phyloP scores from a whole-genome alignment of 208 protist species.

The Spironucleus salmonicida region DNA sequence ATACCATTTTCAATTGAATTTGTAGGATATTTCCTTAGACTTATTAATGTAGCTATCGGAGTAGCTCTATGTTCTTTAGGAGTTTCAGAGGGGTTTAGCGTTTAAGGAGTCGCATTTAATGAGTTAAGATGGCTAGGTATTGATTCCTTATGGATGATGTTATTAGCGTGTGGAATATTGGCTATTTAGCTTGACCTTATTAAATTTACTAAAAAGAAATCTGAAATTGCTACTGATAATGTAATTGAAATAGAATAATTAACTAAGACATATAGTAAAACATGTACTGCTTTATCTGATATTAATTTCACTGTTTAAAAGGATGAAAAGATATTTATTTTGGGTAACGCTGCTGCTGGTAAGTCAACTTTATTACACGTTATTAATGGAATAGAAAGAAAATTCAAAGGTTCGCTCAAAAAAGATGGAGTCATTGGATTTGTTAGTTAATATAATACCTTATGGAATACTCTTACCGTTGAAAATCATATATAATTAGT shows the following conservation, averaged over 20 bases:
- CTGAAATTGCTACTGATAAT: neutral
- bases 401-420: neutral
- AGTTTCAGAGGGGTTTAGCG: neutral
- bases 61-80: neutral
- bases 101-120: neutral
- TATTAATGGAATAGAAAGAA: neutral
- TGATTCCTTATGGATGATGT: neutral
- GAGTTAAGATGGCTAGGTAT: neutral
- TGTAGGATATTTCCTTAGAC: neutral
- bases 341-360: neutral
- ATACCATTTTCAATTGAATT: neutral
- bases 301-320: neutral
- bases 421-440: neutral
- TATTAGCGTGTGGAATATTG: neutral
- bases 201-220: no score
- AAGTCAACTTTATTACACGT: neutral
- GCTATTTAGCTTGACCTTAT: neutral
- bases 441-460: conserved; percentile 8
- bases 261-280: neutral
- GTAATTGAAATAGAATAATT: neutral
- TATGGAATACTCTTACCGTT: conserved; percentile 5
- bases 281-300: neutral
- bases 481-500: neutral
- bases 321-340: neutral
- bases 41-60: conserved; percentile 4